Base-by-base conservation (phyloP, 192 early-diverging fungal species). In the Coemansia sp. region DNA sequence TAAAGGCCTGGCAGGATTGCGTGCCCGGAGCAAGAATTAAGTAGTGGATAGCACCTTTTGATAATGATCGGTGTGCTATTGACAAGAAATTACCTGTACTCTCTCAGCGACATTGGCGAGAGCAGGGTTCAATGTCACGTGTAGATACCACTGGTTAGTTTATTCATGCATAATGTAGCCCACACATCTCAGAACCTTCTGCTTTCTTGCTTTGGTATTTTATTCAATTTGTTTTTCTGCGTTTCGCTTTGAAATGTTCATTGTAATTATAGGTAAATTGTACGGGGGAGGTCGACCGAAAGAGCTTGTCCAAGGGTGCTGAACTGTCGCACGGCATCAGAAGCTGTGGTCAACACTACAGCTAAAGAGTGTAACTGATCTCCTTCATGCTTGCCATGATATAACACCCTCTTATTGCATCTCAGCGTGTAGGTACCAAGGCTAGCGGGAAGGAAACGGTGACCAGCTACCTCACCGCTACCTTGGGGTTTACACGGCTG, bases 1-100 rank as follows among this genome's bases (percentile, higher is more conserved):
- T 98, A 12, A 51, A 66, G 7, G 81, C 81, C 55, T 87, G 73
- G 69, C 58, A 70, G 44, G 76, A 81, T 54, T 74, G 74, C 64
- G 78, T 74, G 31, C 76, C 78, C 2, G 78, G 78, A 10, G 73
- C 78, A 10, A 74, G 60, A 48, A 75, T 73, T 56, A 79, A 67
- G 64, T 65, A 60, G 34, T 44, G 48, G 27, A 3, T 21, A 31
- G 30, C 30, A 23, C 7, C 22, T 48, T 49, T 22, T 60, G 47
- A 25, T 25, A 32, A 4, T 18, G 22, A 54, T 54, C 5, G 53
- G 25, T 23, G 26, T 28, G 9, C 27, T 5, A 6, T 22, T 44
- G 14, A 21, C 6, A 4, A 1, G 4, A 23, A 26, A 54, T 4
- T 3, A 5, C 25, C 28, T 44, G 34, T 38, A 38, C 34, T 38